phyloP scores from a whole-genome alignment of 495 filamentous ascomycete genomes.

The Saxispiralis lemnorum region DNA sequence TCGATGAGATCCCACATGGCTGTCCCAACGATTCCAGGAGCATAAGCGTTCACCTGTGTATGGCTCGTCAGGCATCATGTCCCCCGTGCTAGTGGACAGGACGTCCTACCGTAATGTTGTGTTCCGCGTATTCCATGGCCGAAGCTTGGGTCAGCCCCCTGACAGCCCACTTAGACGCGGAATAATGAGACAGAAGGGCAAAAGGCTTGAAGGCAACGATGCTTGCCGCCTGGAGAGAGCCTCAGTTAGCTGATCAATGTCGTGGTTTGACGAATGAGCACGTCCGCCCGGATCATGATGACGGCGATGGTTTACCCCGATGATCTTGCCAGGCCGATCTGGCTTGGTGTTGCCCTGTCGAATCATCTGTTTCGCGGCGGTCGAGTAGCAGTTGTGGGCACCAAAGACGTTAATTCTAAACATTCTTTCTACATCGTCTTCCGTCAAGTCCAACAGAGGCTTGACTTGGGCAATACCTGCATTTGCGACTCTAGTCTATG shows the following conservation, averaged over 20 bases:
- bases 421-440: constrained; percentile 32
- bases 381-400: constrained; percentile 39
- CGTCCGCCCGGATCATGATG: not conserved
- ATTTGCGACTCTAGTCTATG: constrained; percentile 33
- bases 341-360: constrained; percentile 20
- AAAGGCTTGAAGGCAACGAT: constrained; percentile 41
- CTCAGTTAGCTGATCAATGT: not conserved
- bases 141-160: constrained; percentile 39
- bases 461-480: constrained; percentile 42
- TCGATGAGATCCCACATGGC: constrained; percentile 45
- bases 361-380: constrained; percentile 38
- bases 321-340: constrained; percentile 29
- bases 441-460: constrained; percentile 32
- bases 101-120: constrained; percentile 33
- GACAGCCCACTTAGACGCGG: constrained; percentile 43
- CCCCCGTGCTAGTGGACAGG: not conserved
- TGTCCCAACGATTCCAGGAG: constrained; percentile 44
- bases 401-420: constrained; percentile 38
- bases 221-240: constrained; percentile 9
- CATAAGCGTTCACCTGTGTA: constrained; percentile 36
- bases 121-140: constrained; percentile 36
- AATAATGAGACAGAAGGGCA: constrained; percentile 35
- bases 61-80: not conserved
- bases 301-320: constrained; percentile 21
- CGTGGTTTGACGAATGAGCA: not conserved